Percentiles rank a stretch among this genome's conserved stretches.
These are phyloP conservation scores for Taphrina wiesneri DNA, from an alignment of 1,139 yeast species.

Conservation along the genomic window DNA sequence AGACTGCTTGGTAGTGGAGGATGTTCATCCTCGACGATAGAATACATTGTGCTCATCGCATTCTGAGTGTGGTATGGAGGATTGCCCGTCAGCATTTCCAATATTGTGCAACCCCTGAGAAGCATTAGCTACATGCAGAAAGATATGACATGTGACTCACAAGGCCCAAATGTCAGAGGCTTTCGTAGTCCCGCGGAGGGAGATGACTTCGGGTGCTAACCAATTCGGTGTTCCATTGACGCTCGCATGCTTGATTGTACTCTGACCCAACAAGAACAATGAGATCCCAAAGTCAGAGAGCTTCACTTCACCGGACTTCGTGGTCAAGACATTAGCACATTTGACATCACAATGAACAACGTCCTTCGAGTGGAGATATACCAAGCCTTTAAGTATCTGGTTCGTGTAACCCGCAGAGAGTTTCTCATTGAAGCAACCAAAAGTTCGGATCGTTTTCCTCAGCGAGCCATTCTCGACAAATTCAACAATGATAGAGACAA, in stretches of 20 bases:
- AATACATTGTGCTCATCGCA: slow-evolving; percentile 86
- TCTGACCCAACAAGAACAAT: slow-evolving; percentile 47
- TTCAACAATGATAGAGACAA: slow-evolving; percentile 75
- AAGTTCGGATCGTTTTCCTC: slow-evolving; percentile 61
- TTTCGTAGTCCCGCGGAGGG: slow-evolving; percentile 81
- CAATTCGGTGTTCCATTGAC: slow-evolving; percentile 74
- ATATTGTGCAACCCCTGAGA: slow-evolving; percentile 73
- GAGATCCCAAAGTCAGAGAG: slow-evolving; percentile 83
- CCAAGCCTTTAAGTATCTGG: slow-evolving; percentile 74
- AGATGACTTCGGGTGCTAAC: slow-evolving; percentile 84
- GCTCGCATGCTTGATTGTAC: slow-evolving; percentile 38
- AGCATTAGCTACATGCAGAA: background rate
- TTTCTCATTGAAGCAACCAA: slow-evolving; percentile 58
- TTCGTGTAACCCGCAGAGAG: slow-evolving; percentile 61
- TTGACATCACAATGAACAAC: slow-evolving; percentile 77
- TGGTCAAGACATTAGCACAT: slow-evolving; percentile 71
- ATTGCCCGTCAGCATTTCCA: slow-evolving; percentile 78
- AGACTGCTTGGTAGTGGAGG: slow-evolving; percentile 72
- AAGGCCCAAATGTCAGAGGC: slow-evolving; percentile 68
- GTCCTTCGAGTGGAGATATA: slow-evolving; percentile 66
- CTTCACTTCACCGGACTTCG: slow-evolving; percentile 61
- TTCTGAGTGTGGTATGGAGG: slow-evolving; percentile 85
- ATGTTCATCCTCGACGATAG: slow-evolving; percentile 80
- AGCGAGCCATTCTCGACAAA: slow-evolving; percentile 74
- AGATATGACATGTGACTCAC: background rate